Evolutionary conservation across 768 basidiomycete species (phyloP).

Genomic region (Lentinus tigrinus): DNA sequence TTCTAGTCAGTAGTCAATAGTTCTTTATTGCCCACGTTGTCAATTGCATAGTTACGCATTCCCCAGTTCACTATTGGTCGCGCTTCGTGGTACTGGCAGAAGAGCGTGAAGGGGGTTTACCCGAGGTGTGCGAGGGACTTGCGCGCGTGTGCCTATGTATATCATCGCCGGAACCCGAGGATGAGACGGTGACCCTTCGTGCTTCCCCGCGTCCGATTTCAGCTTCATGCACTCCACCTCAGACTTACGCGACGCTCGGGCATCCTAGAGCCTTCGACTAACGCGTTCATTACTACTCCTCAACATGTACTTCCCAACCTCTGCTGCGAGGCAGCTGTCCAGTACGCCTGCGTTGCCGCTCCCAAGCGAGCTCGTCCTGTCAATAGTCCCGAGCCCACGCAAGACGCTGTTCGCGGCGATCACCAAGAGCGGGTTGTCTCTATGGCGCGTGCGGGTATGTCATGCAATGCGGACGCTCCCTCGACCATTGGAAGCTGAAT

Average conservation of each 20-base stretch:
- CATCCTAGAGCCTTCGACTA: neutral
- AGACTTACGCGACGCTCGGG: slow-evolving; percentile 3
- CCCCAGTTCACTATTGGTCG: neutral
- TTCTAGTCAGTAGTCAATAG: slow-evolving; percentile 13
- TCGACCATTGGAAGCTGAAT: neutral
- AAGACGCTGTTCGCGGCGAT: slow-evolving; percentile 79
- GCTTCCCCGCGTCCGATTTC: neutral
- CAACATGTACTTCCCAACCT: slow-evolving; percentile 88
- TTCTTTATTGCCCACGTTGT: neutral
- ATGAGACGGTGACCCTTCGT: neutral
- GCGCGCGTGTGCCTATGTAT: neutral
- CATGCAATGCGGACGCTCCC: neutral
- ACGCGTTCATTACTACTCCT: neutral
- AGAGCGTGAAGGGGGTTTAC: neutral
- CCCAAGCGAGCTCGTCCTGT: slow-evolving; percentile 63
- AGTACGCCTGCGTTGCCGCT: slow-evolving; percentile 70
- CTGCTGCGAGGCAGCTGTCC: slow-evolving; percentile 71
- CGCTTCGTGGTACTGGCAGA: neutral
- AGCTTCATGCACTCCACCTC: slow-evolving; percentile 9
- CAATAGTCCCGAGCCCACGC: slow-evolving; percentile 62
- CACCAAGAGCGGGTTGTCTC: slow-evolving; percentile 65
- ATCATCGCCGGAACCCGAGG: neutral
- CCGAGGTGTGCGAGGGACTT: too few species aligned
- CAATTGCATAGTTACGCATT: neutral
- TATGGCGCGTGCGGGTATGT: slow-evolving; percentile 83